A percentile compares a stretch with the other conserved stretches of the same genome.
Evolutionary conservation across 371 early-diverging fungal genomes (phyloP).

Genomic region (Mucor circinelloides): DNA sequence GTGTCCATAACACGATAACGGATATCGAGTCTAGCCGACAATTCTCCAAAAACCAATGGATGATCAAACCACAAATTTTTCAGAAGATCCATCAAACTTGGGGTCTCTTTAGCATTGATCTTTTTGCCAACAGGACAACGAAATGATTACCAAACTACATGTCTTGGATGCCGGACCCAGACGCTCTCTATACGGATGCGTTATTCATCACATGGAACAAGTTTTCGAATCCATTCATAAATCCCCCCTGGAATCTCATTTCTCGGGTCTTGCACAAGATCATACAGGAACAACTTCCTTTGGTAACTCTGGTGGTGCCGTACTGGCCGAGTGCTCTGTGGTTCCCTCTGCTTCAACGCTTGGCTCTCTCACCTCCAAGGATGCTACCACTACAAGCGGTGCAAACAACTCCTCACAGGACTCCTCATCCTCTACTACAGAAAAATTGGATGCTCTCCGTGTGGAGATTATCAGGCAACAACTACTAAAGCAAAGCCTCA

Average conservation of each 20-base stretch:
- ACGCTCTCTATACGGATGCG: slow-evolving; percentile 6
- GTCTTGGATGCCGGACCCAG: slow-evolving; percentile 24
- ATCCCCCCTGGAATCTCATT: slow-evolving; percentile 15
- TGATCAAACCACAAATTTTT: neutral
- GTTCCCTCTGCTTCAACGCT: slow-evolving; percentile 18
- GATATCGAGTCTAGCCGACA: slow-evolving; percentile 13
- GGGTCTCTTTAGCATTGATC: slow-evolving; percentile 17
- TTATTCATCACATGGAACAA: neutral
- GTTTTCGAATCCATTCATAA: neutral
- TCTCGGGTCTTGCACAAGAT: slow-evolving; percentile 6
- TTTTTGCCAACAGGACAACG: slow-evolving; percentile 26
- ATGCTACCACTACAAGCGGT: neutral
- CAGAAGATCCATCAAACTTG: slow-evolving; percentile 1
- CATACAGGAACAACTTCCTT: neutral
- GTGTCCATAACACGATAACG: neutral
- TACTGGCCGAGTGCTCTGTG: no score
- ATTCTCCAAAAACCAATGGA: slow-evolving; percentile 16
- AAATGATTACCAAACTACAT: slow-evolving; percentile 19
- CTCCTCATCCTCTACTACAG: neutral
- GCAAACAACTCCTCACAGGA: slow-evolving; percentile 2
- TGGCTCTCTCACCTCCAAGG: slow-evolving; percentile 1
- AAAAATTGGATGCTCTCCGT: slow-evolving; percentile 18
- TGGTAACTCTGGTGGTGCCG: slow-evolving; percentile 1
- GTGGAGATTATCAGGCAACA: no score
- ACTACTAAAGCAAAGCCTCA: neutral